Base-by-base conservation (phyloP, 306 rosid species). In the Inga laurina region DNA sequence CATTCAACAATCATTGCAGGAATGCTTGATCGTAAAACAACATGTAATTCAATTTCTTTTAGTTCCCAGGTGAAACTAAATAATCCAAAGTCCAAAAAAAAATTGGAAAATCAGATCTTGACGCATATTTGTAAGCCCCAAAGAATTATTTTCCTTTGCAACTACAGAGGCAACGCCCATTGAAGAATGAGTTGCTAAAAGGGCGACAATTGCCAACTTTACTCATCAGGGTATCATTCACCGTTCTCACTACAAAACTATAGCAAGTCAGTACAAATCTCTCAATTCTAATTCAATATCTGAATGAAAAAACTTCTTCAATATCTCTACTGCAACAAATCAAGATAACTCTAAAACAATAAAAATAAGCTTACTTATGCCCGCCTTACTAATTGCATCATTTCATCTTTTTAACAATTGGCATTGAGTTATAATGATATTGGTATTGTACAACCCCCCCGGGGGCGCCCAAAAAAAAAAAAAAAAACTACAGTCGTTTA, bases 241-340 rank as follows among this genome's bases (percentile, higher is more conserved):
- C 10, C 32, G 32, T 32, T 32, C 72, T 65, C 34, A 32, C 45
- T 16, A 15, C 22, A 34, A 15, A 66, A 34, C 44, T 66, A 32
- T 34, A 66, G 72, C 70, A 30, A 65, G 21, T 32, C 70, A 65
- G 70, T 66, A 66, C 19, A 22, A 34, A n/a, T 7, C 48, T 18
- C 13, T 67, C 46, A 35, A 35, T 67, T 67, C 73, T 37, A 69
- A 69, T 37, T 68, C 49, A 76, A 82, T 71, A 70, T 24, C 74
- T 34, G 16, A 61, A 61, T 75, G 48, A 57, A 13, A 24, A 65
- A 37, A 27, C 10, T 64, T 30, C 41, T 22, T 24, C 35, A 21
- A 72, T 12, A 45, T 11, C 21, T 12, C 76, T 24, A 45, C 57
- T 5, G 37, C 39, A 22, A 21, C 57, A 45, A 44, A 19, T 72